phyloP scores from a whole-genome alignment of 78 protist species.

The Dictyostelium capitatum region DNA sequence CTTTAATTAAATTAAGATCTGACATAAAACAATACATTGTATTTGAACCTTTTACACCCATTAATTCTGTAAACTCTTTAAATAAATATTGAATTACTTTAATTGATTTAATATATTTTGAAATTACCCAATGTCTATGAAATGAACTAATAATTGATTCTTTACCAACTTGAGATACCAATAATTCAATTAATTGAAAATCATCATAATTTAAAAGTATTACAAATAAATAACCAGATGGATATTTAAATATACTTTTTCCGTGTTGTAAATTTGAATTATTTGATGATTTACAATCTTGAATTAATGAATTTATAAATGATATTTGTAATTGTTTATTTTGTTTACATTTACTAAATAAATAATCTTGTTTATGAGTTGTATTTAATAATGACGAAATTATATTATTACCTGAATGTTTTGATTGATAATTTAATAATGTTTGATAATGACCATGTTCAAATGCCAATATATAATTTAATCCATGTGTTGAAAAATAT shows the following conservation, averaged over 20 bases:
- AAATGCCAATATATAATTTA: no score
- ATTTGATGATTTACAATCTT: neutral
- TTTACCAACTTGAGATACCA: neutral
- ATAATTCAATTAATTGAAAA: neutral
- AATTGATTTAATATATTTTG: neutral
- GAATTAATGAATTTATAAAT: neutral
- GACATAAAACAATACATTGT: no score
- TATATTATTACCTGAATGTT: no score
- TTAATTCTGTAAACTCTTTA: neutral
- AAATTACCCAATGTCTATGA: neutral
- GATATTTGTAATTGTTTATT: neutral
- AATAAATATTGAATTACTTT: neutral
- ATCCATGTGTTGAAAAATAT: no score
- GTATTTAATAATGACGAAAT: no score
- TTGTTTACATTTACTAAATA: neutral
- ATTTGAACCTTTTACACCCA: no score
- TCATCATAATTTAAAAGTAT: neutral
- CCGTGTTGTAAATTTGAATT: no score
- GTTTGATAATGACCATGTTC: no score
- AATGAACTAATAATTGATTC: neutral
- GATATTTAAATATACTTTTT: no score
- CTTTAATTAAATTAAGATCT: no score
- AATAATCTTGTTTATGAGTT: no score
- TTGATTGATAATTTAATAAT: no score
- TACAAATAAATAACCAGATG: neutral